Percentiles rank a stretch among this genome's conserved stretches.
phyloP scores from a whole-genome alignment of 441 rosid genomes.

The Populus hybrid region DNA sequence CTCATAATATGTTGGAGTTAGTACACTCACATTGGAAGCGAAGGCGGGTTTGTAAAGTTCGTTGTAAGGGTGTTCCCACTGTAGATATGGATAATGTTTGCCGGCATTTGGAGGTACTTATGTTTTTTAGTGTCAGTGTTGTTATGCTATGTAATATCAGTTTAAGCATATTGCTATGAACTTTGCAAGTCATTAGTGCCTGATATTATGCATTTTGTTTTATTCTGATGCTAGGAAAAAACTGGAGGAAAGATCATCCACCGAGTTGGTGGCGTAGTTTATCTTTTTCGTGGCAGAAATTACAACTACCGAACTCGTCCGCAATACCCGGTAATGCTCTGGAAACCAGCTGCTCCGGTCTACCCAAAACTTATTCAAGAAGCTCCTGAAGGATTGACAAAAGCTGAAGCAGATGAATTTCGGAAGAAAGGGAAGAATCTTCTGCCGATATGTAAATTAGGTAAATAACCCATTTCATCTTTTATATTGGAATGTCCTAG shows the following conservation, averaged over 20 bases:
- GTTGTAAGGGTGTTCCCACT: constrained; percentile 86
- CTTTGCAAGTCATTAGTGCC: not conserved
- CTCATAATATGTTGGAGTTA: constrained; percentile 93
- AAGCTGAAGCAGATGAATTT: constrained; percentile 61
- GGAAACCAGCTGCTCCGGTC: constrained; percentile 97
- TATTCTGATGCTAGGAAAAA: constrained; percentile 51
- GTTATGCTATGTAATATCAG: not conserved
- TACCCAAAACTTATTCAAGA: constrained; percentile 92
- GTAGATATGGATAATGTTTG: constrained; percentile 88
- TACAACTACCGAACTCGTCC: constrained; percentile 76
- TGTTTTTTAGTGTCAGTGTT: not conserved
- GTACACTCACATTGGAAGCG: constrained; percentile 86
- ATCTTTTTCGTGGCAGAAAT: constrained; percentile 84
- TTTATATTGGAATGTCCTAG: not conserved
- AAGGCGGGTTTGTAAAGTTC: constrained; percentile 68
- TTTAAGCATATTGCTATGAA: not conserved
- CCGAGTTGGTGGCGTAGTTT: constrained; percentile 73
- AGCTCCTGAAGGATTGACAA: constrained; percentile 77
- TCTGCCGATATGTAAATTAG: constrained; percentile 75
- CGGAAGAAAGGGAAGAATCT: constrained; percentile 70
- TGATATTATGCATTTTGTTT: not conserved
- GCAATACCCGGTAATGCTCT: constrained; percentile 75
- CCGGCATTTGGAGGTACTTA: constrained; percentile 70
- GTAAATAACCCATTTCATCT: constrained; percentile 27
- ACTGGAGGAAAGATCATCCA: constrained; percentile 79